A percentile compares a stretch with the other conserved stretches of the same genome.
phyloP scores from a whole-genome alignment of 148 eudicot species.

The Rhododendron mucronatum region DNA sequence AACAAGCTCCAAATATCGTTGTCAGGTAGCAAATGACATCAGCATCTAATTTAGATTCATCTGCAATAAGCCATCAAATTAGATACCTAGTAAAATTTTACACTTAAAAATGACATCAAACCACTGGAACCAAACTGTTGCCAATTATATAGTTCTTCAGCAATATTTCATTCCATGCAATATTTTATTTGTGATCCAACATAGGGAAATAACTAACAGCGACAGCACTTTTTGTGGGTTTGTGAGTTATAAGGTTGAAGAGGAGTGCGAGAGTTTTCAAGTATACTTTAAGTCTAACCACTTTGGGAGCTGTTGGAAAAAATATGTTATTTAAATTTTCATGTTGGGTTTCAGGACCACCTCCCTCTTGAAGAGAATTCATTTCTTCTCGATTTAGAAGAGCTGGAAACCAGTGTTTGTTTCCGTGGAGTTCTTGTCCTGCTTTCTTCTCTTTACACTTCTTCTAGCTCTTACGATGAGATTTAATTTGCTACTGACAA shows the following conservation, averaged over 20 bases:
- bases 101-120: neutral
- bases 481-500: neutral
- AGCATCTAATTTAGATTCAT: slow-evolving; percentile 35
- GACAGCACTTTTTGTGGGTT: neutral
- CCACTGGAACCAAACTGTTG: neutral
- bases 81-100: slow-evolving; percentile 6
- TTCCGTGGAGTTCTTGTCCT: neutral
- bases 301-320: neutral
- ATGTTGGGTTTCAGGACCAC: neutral
- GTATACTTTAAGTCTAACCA: neutral
- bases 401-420: neutral
- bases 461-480: neutral
- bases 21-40: slow-evolving; percentile 36
- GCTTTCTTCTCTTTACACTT: neutral
- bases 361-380: neutral
- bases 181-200: neutral
- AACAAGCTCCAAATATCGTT: slow-evolving; percentile 55
- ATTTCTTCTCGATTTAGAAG: neutral
- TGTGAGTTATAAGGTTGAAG: neutral
- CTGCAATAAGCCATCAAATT: slow-evolving; percentile 36
- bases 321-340: neutral
- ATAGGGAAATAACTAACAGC: neutral
- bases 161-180: neutral
- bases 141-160: neutral
- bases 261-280: neutral